Base-by-base conservation (phyloP, 2,329 filamentous ascomycete species). In the Fusarium coffeatum region DNA sequence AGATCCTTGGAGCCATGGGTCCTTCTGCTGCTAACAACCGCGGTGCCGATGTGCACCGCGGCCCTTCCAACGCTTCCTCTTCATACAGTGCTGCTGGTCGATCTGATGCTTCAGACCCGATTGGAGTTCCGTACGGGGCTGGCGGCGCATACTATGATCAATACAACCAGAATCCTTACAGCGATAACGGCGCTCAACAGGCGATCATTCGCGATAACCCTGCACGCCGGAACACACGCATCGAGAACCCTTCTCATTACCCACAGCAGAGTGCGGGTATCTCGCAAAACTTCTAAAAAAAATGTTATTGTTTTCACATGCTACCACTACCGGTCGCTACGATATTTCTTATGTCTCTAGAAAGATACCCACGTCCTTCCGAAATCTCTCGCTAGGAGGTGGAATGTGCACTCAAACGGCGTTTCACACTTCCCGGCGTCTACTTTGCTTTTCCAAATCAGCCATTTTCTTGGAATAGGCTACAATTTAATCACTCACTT, bases 211-310 rank as follows among this genome's bases (percentile, higher is more conserved):
- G 94, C 59, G 96, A 99, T 79, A 96, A 98, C 71, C 91, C 92
- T 69, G 96, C 96, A 28, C 87, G 96, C 73, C 89, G 96, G 71
- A 98, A 98, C 82, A 98, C 96, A 15, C 89, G 94, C 67, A 98
- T 99, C 76, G 94, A 98, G 83, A 97, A 92, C 78, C 91, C 93
- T 4, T 89, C 92, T 46, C 92, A 96, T 68, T 97, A 93, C 76
- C 94, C 95, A 13, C 93, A 97, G 77, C 94, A 97, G 83, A 97
- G 93, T 75, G 93, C 93, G 41, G 96, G 96, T 63, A 98, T 99
- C 76, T 93, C 96, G 32, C 96, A 98, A 82, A 99, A 99, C 81
- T 99, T 99, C 76, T 98, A 88, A 79, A 55, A 27, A 16, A 34
- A 22, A 20, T 28, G 25, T 40, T 30, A 43, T 27, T 55, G 22